A percentile compares a stretch with the other conserved stretches of the same genome.
These are phyloP conservation scores for Thymus quinquecostatus DNA, from an alignment of 257 asterid genomes.

Conservation along the genomic window DNA sequence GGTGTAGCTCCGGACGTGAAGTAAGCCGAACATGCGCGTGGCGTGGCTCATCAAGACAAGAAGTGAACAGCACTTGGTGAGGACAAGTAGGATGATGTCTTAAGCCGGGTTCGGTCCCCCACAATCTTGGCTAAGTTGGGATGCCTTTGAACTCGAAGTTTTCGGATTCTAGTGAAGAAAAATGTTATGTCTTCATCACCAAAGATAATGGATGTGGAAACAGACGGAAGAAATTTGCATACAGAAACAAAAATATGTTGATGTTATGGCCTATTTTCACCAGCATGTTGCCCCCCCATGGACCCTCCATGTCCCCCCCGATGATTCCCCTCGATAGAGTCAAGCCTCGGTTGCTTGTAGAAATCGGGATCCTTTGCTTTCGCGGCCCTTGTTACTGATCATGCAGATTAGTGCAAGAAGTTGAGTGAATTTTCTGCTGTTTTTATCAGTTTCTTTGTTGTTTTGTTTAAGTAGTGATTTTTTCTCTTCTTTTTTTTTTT, in stretches of 20 bases:
- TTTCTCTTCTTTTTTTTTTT: background rate
- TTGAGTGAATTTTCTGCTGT: background rate
- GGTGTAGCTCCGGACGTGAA: conserved; percentile 2
- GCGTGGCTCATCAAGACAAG: conserved; percentile 35
- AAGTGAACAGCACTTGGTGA: conserved; percentile 43
- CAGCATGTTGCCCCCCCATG: conserved; percentile 36
- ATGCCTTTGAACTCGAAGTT: conserved; percentile 11
- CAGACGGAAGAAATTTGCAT: background rate
- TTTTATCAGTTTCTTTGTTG: too few relatives aligned
- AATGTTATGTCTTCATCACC: conserved; percentile 39
- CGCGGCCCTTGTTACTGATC: conserved; percentile 22
- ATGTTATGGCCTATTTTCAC: conserved; percentile 36
- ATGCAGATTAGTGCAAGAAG: background rate
- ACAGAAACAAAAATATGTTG: conserved; percentile 38
- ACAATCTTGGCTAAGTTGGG: conserved; percentile 40
- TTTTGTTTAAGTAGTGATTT: too few relatives aligned
- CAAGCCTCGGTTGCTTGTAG: conserved; percentile 36
- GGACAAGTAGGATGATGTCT: conserved; percentile 61
- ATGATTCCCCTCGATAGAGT: conserved; percentile 24
- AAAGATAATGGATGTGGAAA: conserved; percentile 21
- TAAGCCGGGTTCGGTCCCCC: conserved; percentile 57
- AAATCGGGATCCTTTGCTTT: conserved; percentile 28
- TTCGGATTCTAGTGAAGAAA: conserved; percentile 23
- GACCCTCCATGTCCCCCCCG: conserved; percentile 46
- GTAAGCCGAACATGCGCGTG: background rate